Percentiles rank a stretch among this genome's conserved stretches.
Evolutionary conservation across 257 asterid species (phyloP).

Genomic region (Petunia axillaris): DNA sequence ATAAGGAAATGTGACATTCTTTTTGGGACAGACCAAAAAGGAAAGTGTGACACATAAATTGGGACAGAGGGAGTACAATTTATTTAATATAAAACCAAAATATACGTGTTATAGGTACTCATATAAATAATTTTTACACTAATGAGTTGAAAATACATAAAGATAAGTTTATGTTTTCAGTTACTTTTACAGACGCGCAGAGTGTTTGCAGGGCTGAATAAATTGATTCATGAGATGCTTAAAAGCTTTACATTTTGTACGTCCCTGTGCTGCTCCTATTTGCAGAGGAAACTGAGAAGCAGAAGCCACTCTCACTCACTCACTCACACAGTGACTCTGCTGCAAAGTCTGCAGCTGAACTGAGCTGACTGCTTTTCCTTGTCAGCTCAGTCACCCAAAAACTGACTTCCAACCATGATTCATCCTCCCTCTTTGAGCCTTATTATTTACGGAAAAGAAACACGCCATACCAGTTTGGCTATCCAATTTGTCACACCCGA

Average conservation of each 20-base stretch:
- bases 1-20: too few relatives aligned
- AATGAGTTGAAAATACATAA: too few relatives aligned
- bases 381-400: conserved; percentile 15
- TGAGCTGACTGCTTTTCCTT: not conserved
- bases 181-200: not conserved
- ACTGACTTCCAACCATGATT: conserved; percentile 29
- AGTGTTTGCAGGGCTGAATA: not conserved
- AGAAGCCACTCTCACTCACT: not conserved
- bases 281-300: conserved; percentile 20
- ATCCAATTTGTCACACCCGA: too few relatives aligned
- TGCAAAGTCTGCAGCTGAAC: conserved; percentile 14
- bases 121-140: too few relatives aligned
- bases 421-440: conserved; percentile 5
- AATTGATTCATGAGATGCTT: not conserved
- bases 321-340: conserved; percentile 14
- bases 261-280: conserved; percentile 5
- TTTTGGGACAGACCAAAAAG: too few relatives aligned
- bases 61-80: too few relatives aligned
- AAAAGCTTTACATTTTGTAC: not conserved
- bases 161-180: too few relatives aligned
- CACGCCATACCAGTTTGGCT: too few relatives aligned
- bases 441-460: too few relatives aligned
- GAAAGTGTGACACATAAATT: too few relatives aligned
- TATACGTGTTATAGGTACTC: too few relatives aligned
- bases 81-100: too few relatives aligned